Percentiles rank a stretch among this genome's conserved stretches.
Conservation (phyloP, 768 basidiomycete species). For the Sistotremastrum niveocremeum region DNA sequence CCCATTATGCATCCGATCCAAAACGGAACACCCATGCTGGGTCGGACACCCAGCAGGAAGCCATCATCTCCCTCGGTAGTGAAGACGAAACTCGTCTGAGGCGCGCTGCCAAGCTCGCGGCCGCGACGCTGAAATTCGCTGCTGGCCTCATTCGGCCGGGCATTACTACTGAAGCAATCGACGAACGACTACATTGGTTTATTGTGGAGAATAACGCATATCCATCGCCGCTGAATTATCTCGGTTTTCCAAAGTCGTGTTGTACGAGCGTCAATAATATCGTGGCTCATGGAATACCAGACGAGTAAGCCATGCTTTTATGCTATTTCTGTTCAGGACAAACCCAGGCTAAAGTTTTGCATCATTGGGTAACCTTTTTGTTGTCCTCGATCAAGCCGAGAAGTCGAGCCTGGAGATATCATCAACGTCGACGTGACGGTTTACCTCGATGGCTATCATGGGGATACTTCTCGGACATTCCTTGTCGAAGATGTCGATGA, state of each 20-base stretch:
- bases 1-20: slow-evolving; percentile 31
- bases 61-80: slow-evolving; percentile 36
- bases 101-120: slow-evolving; percentile 42
- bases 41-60: slow-evolving; percentile 14
- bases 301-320: slow-evolving; percentile 43
- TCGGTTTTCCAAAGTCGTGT: slow-evolving; percentile 62
- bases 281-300: slow-evolving; percentile 80
- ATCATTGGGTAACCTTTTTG: neutral
- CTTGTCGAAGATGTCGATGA: slow-evolving; percentile 69
- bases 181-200: slow-evolving; percentile 56
- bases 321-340: neutral
- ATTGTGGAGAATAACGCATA: slow-evolving; percentile 62
- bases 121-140: slow-evolving; percentile 40
- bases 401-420: slow-evolving; percentile 71
- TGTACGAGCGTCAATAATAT: slow-evolving; percentile 87
- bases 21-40: slow-evolving; percentile 6
- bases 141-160: slow-evolving; percentile 48
- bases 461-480: slow-evolving; percentile 81
- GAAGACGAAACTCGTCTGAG: slow-evolving; percentile 39
- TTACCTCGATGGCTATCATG: slow-evolving; percentile 74
- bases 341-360: neutral
- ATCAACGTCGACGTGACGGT: slow-evolving; percentile 84
- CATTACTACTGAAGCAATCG: slow-evolving; percentile 63
- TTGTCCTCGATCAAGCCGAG: slow-evolving; percentile 37
- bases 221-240: slow-evolving; percentile 73